A percentile compares a stretch with the other conserved stretches of the same genome.
phyloP scores from a whole-genome alignment of 2,329 filamentous ascomycete species.

The Sporothrix phasma region DNA sequence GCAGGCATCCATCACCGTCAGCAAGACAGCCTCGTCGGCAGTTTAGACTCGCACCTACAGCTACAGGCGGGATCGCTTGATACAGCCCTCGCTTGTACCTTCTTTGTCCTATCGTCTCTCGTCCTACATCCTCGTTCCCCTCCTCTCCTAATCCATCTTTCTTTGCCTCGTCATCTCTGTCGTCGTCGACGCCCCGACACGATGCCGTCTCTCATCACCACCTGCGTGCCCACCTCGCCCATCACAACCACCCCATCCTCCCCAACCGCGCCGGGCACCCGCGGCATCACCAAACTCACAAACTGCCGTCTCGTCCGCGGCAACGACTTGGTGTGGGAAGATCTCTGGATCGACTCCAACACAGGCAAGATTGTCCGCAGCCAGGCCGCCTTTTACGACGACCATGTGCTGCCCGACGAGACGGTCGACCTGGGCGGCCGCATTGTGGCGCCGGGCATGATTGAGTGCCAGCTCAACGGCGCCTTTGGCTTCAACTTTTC shows the following conservation, averaged over 20 bases:
- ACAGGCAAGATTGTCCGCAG: constrained; percentile 74
- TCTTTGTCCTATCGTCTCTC: too few species aligned
- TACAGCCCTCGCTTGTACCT: background rate
- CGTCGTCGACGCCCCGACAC: background rate
- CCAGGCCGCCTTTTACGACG: constrained; percentile 57
- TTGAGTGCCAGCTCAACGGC: constrained; percentile 87
- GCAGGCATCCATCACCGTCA: constrained; percentile 6
- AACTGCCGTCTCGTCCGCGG: constrained; percentile 72
- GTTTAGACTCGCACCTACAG: background rate
- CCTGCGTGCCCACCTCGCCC: constrained; percentile 24
- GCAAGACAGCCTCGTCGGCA: background rate
- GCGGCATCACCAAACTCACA: constrained; percentile 73
- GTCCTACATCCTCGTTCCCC: background rate
- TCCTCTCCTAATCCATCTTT: background rate
- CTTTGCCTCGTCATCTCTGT: background rate
- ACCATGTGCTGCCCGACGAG: constrained; percentile 58
- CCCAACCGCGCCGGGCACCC: constrained; percentile 28
- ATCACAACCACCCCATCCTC: constrained; percentile 37
- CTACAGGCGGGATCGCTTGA: background rate
- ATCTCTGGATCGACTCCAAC: constrained; percentile 78
- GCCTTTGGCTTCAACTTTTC: constrained; percentile 92
- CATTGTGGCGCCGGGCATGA: constrained; percentile 76
- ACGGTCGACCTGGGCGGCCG: constrained; percentile 72
- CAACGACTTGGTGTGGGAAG: constrained; percentile 57
- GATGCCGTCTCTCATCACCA: constrained; percentile 25